phyloP scores from a whole-genome alignment of 495 filamentous ascomycete genomes.

The Podospora tetraspora region DNA sequence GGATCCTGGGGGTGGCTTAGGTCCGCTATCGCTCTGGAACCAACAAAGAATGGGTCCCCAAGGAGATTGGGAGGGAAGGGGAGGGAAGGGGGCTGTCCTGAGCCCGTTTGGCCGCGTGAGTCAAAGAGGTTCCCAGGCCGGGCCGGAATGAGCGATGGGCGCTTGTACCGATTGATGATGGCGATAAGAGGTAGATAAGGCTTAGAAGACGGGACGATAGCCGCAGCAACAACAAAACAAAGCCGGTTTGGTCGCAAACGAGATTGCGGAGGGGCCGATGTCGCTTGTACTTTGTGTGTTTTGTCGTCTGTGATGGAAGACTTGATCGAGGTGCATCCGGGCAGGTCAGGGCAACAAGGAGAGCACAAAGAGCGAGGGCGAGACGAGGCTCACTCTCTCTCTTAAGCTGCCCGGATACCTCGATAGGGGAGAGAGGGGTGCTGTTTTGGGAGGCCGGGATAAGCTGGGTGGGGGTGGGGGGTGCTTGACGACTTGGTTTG shows the following conservation, averaged over 20 bases:
- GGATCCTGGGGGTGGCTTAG: not conserved
- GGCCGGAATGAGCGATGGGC: slow-evolving; percentile 1
- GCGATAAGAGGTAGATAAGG: slow-evolving; percentile 2
- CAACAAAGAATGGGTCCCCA: slow-evolving; percentile 1
- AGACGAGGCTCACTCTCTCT: not conserved
- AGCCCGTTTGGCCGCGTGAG: slow-evolving; percentile 10
- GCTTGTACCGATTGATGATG: slow-evolving; percentile 2
- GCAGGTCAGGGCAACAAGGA: not conserved
- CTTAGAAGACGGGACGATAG: not conserved
- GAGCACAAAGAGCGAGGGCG: slow-evolving; percentile 5
- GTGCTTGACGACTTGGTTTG: not conserved
- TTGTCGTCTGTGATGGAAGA: not conserved
- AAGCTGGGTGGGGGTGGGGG: not conserved
- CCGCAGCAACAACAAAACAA: slow-evolving; percentile 1
- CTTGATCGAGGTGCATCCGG: not conserved
- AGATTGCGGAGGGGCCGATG: not conserved
- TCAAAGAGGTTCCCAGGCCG: slow-evolving; percentile 4
- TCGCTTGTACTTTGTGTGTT: not conserved
- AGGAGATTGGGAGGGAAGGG: not conserved
- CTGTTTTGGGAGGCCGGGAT: not conserved
- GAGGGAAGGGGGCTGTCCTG: not conserved
- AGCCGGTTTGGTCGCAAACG: not conserved
- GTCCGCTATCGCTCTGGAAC: not conserved
- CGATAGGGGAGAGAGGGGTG: not conserved
- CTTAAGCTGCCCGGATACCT: not conserved